Conservation (phyloP, 495 filamentous ascomycete genomes). For the Penicillium silybi region DNA sequence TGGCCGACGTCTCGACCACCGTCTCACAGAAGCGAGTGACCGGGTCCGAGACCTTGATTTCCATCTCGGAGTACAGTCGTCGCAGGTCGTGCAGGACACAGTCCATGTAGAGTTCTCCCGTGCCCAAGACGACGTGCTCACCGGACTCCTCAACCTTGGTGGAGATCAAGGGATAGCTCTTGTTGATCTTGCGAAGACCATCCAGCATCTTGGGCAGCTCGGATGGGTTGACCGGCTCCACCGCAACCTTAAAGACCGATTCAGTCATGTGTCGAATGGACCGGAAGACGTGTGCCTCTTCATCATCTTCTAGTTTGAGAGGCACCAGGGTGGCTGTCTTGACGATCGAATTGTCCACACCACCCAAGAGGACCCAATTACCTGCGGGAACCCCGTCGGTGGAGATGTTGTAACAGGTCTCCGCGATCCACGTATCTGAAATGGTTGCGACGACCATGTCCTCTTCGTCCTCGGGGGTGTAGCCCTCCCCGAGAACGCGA, state of each 20-base stretch:
- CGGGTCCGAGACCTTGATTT: slow-evolving; percentile 95
- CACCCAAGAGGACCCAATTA: slow-evolving; percentile 87
- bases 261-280: slow-evolving; percentile 94
- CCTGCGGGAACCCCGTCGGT: slow-evolving; percentile 90
- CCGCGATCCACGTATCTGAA: slow-evolving; percentile 84
- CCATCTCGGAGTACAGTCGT: slow-evolving; percentile 95
- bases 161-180: slow-evolving; percentile 89
- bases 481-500: slow-evolving; percentile 90
- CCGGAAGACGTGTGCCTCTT: slow-evolving; percentile 92
- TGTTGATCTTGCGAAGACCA: slow-evolving; percentile 93
- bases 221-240: slow-evolving; percentile 96
- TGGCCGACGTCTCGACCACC: slow-evolving; percentile 93
- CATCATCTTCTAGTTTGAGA: slow-evolving; percentile 71
- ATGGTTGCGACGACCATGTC: slow-evolving; percentile 94
- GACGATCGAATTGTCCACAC: slow-evolving; percentile 96
- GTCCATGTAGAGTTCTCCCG: slow-evolving; percentile 98
- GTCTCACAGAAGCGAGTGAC: slow-evolving; percentile 98
- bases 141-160: slow-evolving; percentile 99
- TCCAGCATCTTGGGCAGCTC: slow-evolving; percentile 99
- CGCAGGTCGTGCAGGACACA: slow-evolving; percentile 95
- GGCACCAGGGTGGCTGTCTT: slow-evolving; percentile 96
- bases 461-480: slow-evolving; percentile 96
- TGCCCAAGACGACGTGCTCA: slow-evolving; percentile 91
- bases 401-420: slow-evolving; percentile 87
- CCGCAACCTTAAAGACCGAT: slow-evolving; percentile 95